A percentile compares a stretch with the other conserved stretches of the same genome.
Evolutionary conservation across 305 asterid species (phyloP).

Genomic region (Solanum chacoense): DNA sequence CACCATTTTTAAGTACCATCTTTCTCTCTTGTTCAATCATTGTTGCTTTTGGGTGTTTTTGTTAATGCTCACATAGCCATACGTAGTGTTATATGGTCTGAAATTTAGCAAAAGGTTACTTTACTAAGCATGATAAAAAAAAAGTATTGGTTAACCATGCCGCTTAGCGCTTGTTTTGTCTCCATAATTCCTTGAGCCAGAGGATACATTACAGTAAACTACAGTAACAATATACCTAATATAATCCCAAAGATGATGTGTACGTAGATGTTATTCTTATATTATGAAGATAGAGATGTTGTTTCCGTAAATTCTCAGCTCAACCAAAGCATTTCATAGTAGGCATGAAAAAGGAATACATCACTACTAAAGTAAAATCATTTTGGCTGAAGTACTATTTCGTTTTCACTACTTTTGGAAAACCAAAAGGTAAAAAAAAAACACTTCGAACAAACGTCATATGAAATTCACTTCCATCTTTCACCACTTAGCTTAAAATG

Average conservation of each 20-base stretch:
- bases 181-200: background rate
- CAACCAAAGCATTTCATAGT: background rate
- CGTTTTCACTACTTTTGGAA: background rate
- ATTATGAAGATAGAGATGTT: background rate
- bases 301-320: background rate
- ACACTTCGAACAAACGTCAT: background rate
- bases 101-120: background rate
- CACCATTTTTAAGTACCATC: background rate
- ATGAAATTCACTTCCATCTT: background rate
- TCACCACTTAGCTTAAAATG: background rate
- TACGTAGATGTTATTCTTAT: background rate
- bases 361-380: background rate
- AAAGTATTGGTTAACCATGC: background rate
- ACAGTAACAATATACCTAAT: background rate
- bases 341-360: background rate
- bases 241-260: background rate
- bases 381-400: background rate
- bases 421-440: background rate
- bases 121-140: background rate
- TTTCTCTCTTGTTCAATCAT: background rate
- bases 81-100: background rate
- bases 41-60: background rate
- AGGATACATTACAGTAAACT: background rate
- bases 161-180: background rate
- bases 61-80: background rate